A percentile compares a stretch with the other conserved stretches of the same genome.
These are phyloP conservation scores for Penicillium palitans DNA, from an alignment of 2,329 filamentous ascomycete genomes.

Conservation along the genomic window DNA sequence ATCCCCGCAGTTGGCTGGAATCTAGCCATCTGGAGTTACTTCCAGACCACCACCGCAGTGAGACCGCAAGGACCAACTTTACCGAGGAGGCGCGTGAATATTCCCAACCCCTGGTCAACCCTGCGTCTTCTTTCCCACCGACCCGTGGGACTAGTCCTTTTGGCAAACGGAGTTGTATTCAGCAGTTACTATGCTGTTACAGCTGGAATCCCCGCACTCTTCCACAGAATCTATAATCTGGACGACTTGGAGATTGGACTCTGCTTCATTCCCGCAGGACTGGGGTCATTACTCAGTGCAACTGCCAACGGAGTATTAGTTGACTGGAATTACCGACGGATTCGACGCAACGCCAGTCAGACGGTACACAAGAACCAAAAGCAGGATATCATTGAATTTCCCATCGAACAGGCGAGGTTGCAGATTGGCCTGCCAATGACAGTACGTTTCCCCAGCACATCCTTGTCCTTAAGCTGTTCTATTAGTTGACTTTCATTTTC, in stretches of 20 bases:
- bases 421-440: constrained; percentile 35
- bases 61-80: background rate
- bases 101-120: constrained; percentile 36
- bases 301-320: constrained; percentile 38
- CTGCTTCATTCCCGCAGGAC: constrained; percentile 33
- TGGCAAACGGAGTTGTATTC: constrained; percentile 44
- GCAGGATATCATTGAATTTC: constrained; percentile 53
- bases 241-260: constrained; percentile 46
- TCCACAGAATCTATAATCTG: constrained; percentile 45
- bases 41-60: background rate
- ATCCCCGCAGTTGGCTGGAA: constrained; percentile 32
- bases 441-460: constrained; percentile 2
- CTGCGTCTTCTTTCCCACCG: constrained; percentile 36
- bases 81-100: background rate
- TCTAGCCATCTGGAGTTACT: constrained; percentile 24
- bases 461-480: background rate
- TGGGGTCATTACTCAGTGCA: constrained; percentile 29
- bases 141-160: constrained; percentile 34
- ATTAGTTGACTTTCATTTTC: background rate
- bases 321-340: constrained; percentile 71
- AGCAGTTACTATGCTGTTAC: constrained; percentile 48
- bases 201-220: constrained; percentile 46
- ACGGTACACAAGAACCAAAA: constrained; percentile 61
- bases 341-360: constrained; percentile 51
- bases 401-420: constrained; percentile 45